A percentile compares a stretch with the other conserved stretches of the same genome.
Evolutionary conservation across 768 basidiomycete species (phyloP).

Genomic region (Kwoniella botswanensis): DNA sequence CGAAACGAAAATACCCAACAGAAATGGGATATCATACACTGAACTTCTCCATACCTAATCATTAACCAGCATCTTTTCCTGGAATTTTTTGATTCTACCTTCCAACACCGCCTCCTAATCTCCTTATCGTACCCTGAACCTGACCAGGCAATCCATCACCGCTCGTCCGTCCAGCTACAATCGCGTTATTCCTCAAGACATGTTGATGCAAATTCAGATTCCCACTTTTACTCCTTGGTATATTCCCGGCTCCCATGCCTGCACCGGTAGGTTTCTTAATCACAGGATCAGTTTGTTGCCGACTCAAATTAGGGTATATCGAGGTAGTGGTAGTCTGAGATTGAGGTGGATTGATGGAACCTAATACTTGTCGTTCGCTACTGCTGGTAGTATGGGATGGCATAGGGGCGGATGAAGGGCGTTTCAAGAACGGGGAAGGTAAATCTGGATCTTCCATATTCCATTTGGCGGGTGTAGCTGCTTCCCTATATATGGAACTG

Average conservation of each 20-base stretch:
- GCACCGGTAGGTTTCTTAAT: neutral
- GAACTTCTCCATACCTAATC: too few species aligned
- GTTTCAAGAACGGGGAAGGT: conserved; percentile 52
- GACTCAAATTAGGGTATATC: conserved; percentile 5
- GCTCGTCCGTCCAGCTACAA: conserved; percentile 25
- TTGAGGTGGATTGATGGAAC: conserved; percentile 33
- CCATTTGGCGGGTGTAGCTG: conserved; percentile 57
- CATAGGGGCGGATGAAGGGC: conserved; percentile 22
- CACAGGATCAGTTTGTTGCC: neutral
- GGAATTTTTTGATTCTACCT: neutral
- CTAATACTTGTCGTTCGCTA: conserved; percentile 21
- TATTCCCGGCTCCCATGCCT: neutral
- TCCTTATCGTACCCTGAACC: neutral
- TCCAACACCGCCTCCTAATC: neutral
- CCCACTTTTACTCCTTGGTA: conserved; percentile 41
- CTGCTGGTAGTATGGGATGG: neutral
- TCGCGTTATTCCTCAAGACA: conserved; percentile 40
- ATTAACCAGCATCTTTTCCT: neutral
- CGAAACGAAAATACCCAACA: too few species aligned
- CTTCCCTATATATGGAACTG: conserved; percentile 47
- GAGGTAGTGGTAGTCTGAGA: neutral
- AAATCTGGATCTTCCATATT: conserved; percentile 50
- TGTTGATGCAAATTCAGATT: conserved; percentile 44
- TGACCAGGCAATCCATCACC: conserved; percentile 18
- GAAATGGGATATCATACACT: too few species aligned